phyloP scores from a whole-genome alignment of 2,329 filamentous ascomycete species.

The Pleurostoma richardsiae region DNA sequence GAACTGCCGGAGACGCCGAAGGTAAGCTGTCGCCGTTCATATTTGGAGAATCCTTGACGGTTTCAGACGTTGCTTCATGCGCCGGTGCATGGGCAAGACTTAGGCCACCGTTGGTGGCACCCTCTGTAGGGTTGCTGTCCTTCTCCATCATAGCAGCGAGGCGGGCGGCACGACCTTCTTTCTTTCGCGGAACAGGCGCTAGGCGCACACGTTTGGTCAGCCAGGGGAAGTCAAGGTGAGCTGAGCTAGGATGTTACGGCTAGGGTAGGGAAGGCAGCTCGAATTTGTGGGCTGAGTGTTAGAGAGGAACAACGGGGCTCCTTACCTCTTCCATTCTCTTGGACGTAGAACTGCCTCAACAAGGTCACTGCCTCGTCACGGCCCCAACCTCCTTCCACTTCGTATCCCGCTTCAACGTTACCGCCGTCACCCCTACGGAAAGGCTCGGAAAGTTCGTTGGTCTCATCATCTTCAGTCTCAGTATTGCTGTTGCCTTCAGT shows the following conservation, averaged over 20 bases:
- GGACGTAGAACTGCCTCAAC: conserved; percentile 90
- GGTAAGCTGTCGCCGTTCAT: too few species aligned
- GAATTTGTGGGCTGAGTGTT: not conserved
- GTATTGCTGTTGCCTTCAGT: not conserved
- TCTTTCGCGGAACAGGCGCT: conserved; percentile 49
- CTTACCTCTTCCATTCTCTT: conserved; percentile 89
- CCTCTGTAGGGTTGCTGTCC: conserved; percentile 22
- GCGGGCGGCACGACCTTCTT: conserved; percentile 49
- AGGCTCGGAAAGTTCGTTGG: conserved; percentile 10
- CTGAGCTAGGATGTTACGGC: conserved; percentile 4
- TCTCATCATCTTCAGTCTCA: not conserved
- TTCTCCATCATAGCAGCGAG: conserved; percentile 46
- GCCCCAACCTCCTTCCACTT: conserved; percentile 81
- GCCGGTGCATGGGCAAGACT: too few species aligned
- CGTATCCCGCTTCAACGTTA: conserved; percentile 73
- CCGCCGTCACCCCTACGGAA: conserved; percentile 48
- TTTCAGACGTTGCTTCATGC: too few species aligned
- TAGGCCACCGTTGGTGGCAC: not conserved
- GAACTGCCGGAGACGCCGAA: too few species aligned
- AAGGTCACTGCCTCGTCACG: conserved; percentile 91
- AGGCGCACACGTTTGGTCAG: conserved; percentile 9
- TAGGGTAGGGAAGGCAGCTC: not conserved
- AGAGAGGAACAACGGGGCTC: conserved; percentile 1
- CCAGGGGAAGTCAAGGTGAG: not conserved
- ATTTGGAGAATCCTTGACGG: too few species aligned